phyloP scores from a whole-genome alignment of 495 filamentous ascomycete species.

The Penicillium arizonense region DNA sequence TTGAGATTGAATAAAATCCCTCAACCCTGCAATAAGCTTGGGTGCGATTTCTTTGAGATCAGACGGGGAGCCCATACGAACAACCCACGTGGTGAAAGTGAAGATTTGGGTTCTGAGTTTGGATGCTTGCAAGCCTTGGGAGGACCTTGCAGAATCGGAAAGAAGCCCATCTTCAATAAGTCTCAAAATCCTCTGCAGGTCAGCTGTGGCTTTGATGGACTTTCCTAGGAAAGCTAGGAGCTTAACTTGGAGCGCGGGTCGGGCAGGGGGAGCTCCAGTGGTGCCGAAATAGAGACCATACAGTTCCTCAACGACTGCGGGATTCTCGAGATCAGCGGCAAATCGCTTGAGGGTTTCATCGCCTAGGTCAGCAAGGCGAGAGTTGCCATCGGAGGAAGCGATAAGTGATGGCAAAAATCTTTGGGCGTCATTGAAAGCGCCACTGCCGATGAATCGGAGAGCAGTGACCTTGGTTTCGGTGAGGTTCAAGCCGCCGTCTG shows the following conservation, averaged over 20 bases:
- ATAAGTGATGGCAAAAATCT: slow-evolving; percentile 80
- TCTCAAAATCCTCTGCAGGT: slow-evolving; percentile 60
- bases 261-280: slow-evolving; percentile 51
- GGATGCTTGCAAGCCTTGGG: slow-evolving; percentile 64
- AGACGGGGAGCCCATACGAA: slow-evolving; percentile 63
- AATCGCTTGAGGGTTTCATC: slow-evolving; percentile 84
- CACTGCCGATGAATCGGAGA: slow-evolving; percentile 72
- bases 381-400: slow-evolving; percentile 78
- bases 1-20: slow-evolving; percentile 72
- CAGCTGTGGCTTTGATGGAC: slow-evolving; percentile 64
- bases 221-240: slow-evolving; percentile 74
- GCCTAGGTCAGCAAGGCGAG: slow-evolving; percentile 72
- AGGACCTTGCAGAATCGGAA: slow-evolving; percentile 43
- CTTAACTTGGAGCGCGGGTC: slow-evolving; percentile 69
- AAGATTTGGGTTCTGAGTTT: slow-evolving; percentile 84
- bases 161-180: slow-evolving; percentile 68
- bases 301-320: slow-evolving; percentile 57
- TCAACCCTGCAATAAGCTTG: slow-evolving; percentile 67
- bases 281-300: slow-evolving; percentile 68
- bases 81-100: slow-evolving; percentile 83
- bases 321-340: slow-evolving; percentile 64
- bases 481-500: slow-evolving; percentile 61
- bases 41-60: slow-evolving; percentile 63
- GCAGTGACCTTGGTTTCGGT: slow-evolving; percentile 64
- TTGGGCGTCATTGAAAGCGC: slow-evolving; percentile 77